phyloP scores from a whole-genome alignment of 2,329 filamentous ascomycete genomes.

The Apiospora aurea region DNA sequence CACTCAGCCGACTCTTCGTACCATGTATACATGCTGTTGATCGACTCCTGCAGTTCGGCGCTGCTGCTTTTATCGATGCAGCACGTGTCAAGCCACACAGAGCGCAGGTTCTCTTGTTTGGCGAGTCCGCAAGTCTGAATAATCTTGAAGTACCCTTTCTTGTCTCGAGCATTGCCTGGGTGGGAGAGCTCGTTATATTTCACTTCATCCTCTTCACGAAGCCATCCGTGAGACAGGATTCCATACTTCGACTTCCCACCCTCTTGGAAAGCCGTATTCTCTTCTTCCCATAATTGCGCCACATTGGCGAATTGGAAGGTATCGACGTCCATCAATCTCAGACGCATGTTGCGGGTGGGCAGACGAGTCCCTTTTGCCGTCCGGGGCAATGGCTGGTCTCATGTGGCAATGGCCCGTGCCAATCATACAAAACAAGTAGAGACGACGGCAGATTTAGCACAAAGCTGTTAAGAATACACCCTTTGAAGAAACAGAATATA shows the following conservation, averaged over 20 bases:
- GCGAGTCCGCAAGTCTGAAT: constrained; percentile 27
- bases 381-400: too few relatives aligned
- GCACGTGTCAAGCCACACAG: constrained; percentile 23
- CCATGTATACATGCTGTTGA: constrained; percentile 32
- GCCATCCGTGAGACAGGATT: not conserved
- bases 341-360: not conserved
- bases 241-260: not conserved
- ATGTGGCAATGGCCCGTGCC: too few relatives aligned
- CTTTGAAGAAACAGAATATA: too few relatives aligned
- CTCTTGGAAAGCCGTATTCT: not conserved
- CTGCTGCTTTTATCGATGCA: constrained; percentile 22
- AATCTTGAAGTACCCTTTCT: constrained; percentile 29
- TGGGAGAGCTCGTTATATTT: not conserved
- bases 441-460: too few relatives aligned
- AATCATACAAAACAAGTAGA: too few relatives aligned
- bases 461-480: too few relatives aligned
- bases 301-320: not conserved
- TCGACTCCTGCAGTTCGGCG: constrained; percentile 20
- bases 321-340: not conserved
- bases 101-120: constrained; percentile 13
- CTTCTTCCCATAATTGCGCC: not conserved
- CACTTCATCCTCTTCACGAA: not conserved
- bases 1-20: constrained; percentile 29
- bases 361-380: too few relatives aligned
- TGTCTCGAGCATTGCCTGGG: not conserved